Conservation (phyloP, 1,284 basidiomycete species). For the Marasmius oreades region DNA sequence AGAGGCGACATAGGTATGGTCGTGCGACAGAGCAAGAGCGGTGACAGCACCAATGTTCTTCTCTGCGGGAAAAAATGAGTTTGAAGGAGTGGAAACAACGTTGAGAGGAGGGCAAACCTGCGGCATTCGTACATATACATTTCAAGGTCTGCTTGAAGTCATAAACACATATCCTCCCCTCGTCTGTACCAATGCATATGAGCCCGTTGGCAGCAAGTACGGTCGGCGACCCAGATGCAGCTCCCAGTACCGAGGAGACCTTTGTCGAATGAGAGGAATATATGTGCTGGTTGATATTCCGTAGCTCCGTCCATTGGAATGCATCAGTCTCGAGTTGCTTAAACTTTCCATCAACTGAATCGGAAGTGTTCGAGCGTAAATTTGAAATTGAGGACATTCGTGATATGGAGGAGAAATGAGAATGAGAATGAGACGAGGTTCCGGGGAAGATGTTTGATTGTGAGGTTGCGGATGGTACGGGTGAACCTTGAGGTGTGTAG, state of each 20-base stretch:
- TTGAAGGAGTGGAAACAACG: neutral
- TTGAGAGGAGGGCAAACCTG: constrained; percentile 49
- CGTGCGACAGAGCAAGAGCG: constrained; percentile 86
- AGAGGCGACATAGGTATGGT: constrained; percentile 90
- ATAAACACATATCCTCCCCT: constrained; percentile 80
- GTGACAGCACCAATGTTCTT: constrained; percentile 79
- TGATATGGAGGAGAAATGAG: constrained; percentile 70
- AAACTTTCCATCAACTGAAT: constrained; percentile 21
- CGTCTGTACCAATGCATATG: constrained; percentile 85
- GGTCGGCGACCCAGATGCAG: constrained; percentile 66
- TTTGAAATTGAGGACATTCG: constrained; percentile 62
- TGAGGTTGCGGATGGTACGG: constrained; percentile 41
- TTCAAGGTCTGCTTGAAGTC: constrained; percentile 88
- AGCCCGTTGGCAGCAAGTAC: constrained; percentile 85
- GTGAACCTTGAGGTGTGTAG: constrained; percentile 51
- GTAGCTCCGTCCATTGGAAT: constrained; percentile 79
- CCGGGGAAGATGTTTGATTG: constrained; percentile 40
- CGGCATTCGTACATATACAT: constrained; percentile 71
- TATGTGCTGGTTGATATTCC: constrained; percentile 50
- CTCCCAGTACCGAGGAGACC: constrained; percentile 57
- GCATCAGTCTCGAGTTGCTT: constrained; percentile 47
- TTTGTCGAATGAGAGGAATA: constrained; percentile 59
- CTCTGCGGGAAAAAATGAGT: constrained; percentile 34
- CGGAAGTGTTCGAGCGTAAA: constrained; percentile 28
- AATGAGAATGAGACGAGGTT: constrained; percentile 56